Conservation (phyloP, 352 stramenopile species). For the Globisporangium middletonii region DNA sequence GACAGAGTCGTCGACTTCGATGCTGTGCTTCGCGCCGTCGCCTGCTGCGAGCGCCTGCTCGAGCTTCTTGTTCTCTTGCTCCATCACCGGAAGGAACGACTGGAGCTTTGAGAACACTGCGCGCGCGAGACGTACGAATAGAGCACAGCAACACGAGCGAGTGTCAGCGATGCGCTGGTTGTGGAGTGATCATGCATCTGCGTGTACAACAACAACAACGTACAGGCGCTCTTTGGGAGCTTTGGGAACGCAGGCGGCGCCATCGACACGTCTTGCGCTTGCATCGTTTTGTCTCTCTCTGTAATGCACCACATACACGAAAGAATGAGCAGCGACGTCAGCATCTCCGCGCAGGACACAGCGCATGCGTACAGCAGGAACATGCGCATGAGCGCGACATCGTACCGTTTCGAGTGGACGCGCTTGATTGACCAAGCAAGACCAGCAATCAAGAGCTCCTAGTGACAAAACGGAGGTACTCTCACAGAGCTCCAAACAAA, state of each 20-base stretch:
- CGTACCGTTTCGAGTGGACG: slow-evolving; percentile 10
- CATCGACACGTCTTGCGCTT: slow-evolving; percentile 5
- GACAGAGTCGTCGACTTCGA: slow-evolving; percentile 42
- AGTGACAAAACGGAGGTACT: no score
- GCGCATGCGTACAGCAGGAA: neutral
- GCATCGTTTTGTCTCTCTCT: neutral
- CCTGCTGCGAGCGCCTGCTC: slow-evolving; percentile 50
- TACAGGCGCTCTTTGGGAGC: slow-evolving; percentile 59
- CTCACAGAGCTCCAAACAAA: no score
- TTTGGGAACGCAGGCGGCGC: slow-evolving; percentile 32
- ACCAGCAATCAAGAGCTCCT: no score
- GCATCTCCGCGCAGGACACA: no score
- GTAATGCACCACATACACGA: no score
- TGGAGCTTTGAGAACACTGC: slow-evolving; percentile 71
- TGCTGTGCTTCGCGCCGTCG: slow-evolving; percentile 62
- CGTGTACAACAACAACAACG: slow-evolving; percentile 9
- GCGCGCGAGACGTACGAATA: neutral
- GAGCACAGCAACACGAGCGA: neutral
- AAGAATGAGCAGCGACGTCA: neutral
- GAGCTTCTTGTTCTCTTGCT: slow-evolving; percentile 71
- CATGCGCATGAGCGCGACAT: neutral
- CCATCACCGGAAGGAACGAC: slow-evolving; percentile 69
- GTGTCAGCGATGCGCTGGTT: neutral
- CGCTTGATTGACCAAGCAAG: neutral
- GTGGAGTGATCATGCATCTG: neutral